phyloP scores from a whole-genome alignment of 495 filamentous ascomycete genomes.

The Xylaria cubensis region DNA sequence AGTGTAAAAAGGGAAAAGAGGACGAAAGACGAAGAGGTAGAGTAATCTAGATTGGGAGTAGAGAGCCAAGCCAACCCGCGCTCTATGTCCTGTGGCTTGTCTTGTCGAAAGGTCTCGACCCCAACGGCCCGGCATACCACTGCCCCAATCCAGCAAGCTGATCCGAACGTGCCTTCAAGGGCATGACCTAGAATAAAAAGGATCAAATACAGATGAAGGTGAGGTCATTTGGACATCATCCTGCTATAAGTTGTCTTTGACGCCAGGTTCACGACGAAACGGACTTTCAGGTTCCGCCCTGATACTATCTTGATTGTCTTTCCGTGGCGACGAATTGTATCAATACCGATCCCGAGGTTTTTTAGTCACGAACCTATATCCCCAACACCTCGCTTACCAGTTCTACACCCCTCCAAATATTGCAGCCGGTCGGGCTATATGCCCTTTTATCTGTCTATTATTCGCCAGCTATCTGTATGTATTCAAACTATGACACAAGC shows the following conservation, averaged over 20 bases:
- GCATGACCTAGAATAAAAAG: background rate
- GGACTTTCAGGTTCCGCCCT: constrained; percentile 12
- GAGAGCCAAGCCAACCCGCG: constrained; percentile 1
- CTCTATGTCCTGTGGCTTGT: constrained; percentile 17
- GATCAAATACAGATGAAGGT: background rate
- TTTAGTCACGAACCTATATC: constrained; percentile 4
- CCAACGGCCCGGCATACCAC: constrained; percentile 8
- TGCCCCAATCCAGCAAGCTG: constrained; percentile 7
- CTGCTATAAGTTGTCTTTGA: background rate
- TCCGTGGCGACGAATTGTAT: background rate
- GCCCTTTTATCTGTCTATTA: background rate
- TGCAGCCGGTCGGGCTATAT: background rate
- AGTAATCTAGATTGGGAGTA: background rate
- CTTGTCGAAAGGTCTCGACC: constrained; percentile 12
- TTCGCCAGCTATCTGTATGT: background rate
- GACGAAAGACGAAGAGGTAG: background rate
- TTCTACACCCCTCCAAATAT: background rate
- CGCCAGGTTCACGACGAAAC: background rate
- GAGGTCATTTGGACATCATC: constrained; percentile 5
- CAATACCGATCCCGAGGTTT: background rate
- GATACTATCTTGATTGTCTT: background rate
- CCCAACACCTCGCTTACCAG: constrained; percentile 11
- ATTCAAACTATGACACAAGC: constrained; percentile 1
- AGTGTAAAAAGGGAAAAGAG: background rate
- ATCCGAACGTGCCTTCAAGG: background rate